Evolutionary conservation across 2,329 filamentous ascomycete genomes (phyloP), one percentile per base, ranked within the genome.

Genomic region (Penicillium sp.): DNA sequence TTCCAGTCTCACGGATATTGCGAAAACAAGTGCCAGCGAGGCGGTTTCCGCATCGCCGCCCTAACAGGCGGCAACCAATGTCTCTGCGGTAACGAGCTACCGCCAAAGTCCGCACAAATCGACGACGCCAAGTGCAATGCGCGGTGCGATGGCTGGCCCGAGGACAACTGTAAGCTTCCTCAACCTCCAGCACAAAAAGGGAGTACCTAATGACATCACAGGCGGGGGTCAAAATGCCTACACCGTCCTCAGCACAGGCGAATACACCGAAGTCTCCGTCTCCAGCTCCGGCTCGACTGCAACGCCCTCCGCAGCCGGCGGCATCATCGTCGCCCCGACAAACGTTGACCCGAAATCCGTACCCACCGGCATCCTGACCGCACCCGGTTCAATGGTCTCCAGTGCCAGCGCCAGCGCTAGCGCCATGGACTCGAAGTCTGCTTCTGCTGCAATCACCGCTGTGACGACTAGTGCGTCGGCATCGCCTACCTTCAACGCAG

Each of bases 71-170:
- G 53, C 23, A 15, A 38, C 13, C 37, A 55, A 27, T 66, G 64
- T 50, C 55, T 48, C 40, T 66, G 64, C 42, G 56, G 55, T 7
- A 47, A 62, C 13, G 35, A 53, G n/a, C 23, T 59, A 0, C 61
- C 64, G 4, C 44, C 52, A 0, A 18, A 49, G 4, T 47, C 49
- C 2, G 46, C 38, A 9, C 55, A 60, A 46, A 44, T 65, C 6
- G 49, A 46, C 37, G 44, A 57, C 29, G 50, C 51, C 3, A 43
- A 62, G 44, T 67, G 64, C 54, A 42, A 57, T 7, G 23, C 20
- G 1, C 3, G 6, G 1, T 67, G 64, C 40, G 4, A 42, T 2
- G 64, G 64, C 9, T 67, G 27, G 9, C 42, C 61, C 1, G 24
- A 1, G 2, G 50, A 57, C 12, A 41, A 37, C 0, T 67, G 64